Conservation (phyloP, 129 eudicot genomes). For the Helianthus tuberosus region DNA sequence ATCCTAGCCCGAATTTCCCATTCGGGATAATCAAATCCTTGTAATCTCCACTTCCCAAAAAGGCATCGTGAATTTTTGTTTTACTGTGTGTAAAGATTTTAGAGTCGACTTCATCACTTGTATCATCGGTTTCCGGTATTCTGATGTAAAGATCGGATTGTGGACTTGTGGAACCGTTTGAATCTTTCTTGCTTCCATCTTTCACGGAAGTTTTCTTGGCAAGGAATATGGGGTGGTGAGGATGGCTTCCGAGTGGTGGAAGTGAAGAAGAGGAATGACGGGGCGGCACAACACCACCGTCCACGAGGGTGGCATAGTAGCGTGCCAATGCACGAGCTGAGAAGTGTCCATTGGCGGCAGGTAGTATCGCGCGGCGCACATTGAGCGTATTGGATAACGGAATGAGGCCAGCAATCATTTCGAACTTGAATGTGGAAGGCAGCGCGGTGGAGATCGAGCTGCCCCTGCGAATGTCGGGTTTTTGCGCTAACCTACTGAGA, state of each 20-base stretch:
- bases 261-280: constrained; percentile 61
- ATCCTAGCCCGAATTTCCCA: constrained; percentile 86
- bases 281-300: constrained; percentile 66
- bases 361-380: constrained; percentile 85
- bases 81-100: constrained; percentile 52
- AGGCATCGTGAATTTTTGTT: constrained; percentile 68
- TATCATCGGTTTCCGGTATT: constrained; percentile 41
- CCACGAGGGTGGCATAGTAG: constrained; percentile 89
- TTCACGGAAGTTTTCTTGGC: constrained; percentile 29
- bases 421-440: constrained; percentile 72
- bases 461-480: constrained; percentile 29
- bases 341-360: constrained; percentile 93
- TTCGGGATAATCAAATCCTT: constrained; percentile 54
- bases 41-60: constrained; percentile 83
- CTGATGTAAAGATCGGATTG: constrained; percentile 39
- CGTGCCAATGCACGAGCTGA: constrained; percentile 98
- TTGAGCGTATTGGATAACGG: constrained; percentile 72
- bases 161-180: constrained; percentile 14
- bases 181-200: constrained; percentile 34
- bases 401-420: constrained; percentile 53
- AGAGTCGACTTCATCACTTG: constrained; percentile 2
- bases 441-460: constrained; percentile 35
- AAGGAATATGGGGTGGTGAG: constrained; percentile 69
- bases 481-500: constrained; percentile 44
- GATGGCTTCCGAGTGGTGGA: constrained; percentile 86